Evolutionary conservation across 345 rosid species (phyloP).

Genomic region (Citrus unshiu): DNA sequence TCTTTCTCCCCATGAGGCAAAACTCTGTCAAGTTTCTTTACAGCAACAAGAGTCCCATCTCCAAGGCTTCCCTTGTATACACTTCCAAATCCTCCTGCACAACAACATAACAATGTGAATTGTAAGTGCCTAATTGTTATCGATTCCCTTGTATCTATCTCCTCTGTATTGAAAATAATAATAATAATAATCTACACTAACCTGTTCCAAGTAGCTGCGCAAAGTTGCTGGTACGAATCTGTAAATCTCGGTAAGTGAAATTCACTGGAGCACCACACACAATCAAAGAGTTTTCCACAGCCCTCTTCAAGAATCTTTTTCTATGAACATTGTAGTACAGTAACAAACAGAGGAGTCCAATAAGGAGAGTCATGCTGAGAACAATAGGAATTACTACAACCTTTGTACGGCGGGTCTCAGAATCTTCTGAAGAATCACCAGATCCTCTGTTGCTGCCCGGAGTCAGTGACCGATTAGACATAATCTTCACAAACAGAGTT

Average conservation of each 20-base stretch:
- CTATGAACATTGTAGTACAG: slow-evolving; percentile 60
- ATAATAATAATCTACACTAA: slow-evolving; percentile 1
- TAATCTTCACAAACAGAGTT: slow-evolving; percentile 67
- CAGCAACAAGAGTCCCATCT: slow-evolving; percentile 55
- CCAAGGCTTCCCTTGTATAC: slow-evolving; percentile 64
- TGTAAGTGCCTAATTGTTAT: not conserved
- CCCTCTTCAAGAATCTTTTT: slow-evolving; percentile 49
- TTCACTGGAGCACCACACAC: slow-evolving; percentile 65
- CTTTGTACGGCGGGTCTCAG: slow-evolving; percentile 27
- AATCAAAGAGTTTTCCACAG: slow-evolving; percentile 44
- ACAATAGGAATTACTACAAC: slow-evolving; percentile 60
- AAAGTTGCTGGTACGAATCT: slow-evolving; percentile 58
- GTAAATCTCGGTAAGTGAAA: slow-evolving; percentile 72
- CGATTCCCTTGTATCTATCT: not conserved
- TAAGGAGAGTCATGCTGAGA: slow-evolving; percentile 52
- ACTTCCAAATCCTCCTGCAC: slow-evolving; percentile 75
- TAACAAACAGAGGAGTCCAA: slow-evolving; percentile 60
- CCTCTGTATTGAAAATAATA: slow-evolving; percentile 1
- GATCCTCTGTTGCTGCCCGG: slow-evolving; percentile 1
- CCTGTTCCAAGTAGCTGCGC: slow-evolving; percentile 82
- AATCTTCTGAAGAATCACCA: slow-evolving; percentile 13
- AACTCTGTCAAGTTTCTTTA: slow-evolving; percentile 62
- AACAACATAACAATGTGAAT: not conserved
- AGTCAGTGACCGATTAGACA: slow-evolving; percentile 40
- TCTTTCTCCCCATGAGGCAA: slow-evolving; percentile 71